These are phyloP conservation scores for Cucumis cinereus DNA, from an alignment of 306 rosid genomes.

Conservation along the genomic window DNA sequence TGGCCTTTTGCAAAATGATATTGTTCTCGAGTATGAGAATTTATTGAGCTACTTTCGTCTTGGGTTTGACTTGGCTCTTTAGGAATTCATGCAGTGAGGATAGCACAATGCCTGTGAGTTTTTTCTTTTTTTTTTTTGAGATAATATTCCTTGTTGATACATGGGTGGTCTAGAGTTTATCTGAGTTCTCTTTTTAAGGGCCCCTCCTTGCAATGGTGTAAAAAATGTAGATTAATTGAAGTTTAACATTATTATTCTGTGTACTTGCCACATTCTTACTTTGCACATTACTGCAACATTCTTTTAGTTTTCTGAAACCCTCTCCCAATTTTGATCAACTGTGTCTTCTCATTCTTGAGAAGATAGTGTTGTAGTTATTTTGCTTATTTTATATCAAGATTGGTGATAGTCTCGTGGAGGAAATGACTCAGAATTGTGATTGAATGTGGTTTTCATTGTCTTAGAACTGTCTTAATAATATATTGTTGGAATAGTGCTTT, in stretches of 20 bases:
- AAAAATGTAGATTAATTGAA: slow-evolving; percentile 3
- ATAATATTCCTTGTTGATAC: not conserved
- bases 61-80: not conserved
- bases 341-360: not conserved
- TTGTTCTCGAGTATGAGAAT: not conserved
- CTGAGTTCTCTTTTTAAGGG: not conserved
- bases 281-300: not conserved
- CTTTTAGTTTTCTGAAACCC: not conserved
- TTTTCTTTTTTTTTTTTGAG: not conserved
- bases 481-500: not conserved
- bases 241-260: slow-evolving; percentile 2
- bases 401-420: not conserved
- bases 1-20: not conserved
- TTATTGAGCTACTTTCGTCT: not conserved
- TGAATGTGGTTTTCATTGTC: not conserved
- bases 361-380: not conserved
- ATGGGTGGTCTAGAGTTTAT: not conserved
- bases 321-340: not conserved
- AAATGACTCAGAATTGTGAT: not conserved
- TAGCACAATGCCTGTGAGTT: not conserved
- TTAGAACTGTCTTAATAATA: not conserved
- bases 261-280: not conserved
- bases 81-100: slow-evolving; percentile 4
- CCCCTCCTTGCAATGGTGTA: not conserved
- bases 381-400: not conserved